phyloP scores from a whole-genome alignment of 805 yeast species.

The Candida tibetensis region DNA sequence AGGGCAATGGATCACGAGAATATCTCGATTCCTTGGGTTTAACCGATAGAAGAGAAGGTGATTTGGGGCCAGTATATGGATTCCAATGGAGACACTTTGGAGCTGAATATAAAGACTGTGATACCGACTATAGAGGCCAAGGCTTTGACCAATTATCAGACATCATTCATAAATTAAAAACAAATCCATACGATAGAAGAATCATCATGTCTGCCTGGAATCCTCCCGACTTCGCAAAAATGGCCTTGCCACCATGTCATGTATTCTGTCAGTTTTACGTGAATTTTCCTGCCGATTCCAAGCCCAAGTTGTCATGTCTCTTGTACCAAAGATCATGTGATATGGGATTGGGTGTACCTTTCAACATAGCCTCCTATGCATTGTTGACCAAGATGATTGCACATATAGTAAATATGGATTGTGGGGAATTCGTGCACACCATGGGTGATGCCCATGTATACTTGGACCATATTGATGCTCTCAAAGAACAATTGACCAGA shows the following conservation, averaged over 20 bases:
- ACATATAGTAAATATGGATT: slow-evolving; percentile 88
- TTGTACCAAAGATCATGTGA: slow-evolving; percentile 98
- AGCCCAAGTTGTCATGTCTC: slow-evolving; percentile 77
- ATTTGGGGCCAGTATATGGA: slow-evolving; percentile 97
- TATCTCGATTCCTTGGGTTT: slow-evolving; percentile 83
- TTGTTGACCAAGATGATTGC: slow-evolving; percentile 93
- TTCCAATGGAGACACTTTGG: slow-evolving; percentile 99
- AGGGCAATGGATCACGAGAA: slow-evolving; percentile 95
- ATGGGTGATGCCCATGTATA: slow-evolving; percentile 97
- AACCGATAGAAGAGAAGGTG: slow-evolving; percentile 81
- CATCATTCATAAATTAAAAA: slow-evolving; percentile 74
- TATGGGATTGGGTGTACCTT: slow-evolving; percentile 99
- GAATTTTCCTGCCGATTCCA: slow-evolving; percentile 61
- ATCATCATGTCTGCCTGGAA: slow-evolving; percentile 97
- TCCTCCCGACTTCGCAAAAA: slow-evolving; percentile 86
- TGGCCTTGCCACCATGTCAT: slow-evolving; percentile 99
- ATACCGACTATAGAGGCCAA: slow-evolving; percentile 79
- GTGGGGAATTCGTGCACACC: slow-evolving; percentile 93
- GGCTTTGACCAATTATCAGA: slow-evolving; percentile 90
- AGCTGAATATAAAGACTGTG: slow-evolving; percentile 84
- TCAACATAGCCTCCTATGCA: slow-evolving; percentile 96
- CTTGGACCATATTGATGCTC: slow-evolving; percentile 87
- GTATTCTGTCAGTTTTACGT: slow-evolving; percentile 95
- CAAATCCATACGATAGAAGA: slow-evolving; percentile 91
- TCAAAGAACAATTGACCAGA: slow-evolving; percentile 74